A percentile compares a stretch with the other conserved stretches of the same genome.
Evolutionary conservation across 352 stramenopile species (phyloP).

Genomic region (Peronospora farinosa): DNA sequence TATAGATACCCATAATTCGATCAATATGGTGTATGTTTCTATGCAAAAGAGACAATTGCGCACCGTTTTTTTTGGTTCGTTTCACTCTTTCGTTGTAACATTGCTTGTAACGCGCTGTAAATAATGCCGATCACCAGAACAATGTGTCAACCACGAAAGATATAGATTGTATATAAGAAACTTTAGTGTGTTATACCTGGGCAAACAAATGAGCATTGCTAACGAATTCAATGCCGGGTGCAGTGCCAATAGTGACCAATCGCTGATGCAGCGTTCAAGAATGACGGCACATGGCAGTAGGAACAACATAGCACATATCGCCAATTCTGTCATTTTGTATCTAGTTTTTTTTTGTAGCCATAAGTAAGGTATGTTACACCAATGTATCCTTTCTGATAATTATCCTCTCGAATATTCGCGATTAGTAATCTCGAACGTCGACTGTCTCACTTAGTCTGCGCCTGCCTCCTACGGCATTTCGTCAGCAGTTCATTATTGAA

Average conservation of each 20-base stretch:
- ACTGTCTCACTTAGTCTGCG: not conserved
- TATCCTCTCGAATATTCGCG: slow-evolving; percentile 21
- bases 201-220: slow-evolving; percentile 47
- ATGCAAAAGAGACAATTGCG: not conserved
- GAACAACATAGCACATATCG: slow-evolving; percentile 41
- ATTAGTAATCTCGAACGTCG: slow-evolving; percentile 11
- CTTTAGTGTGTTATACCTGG: slow-evolving; percentile 23
- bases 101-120: slow-evolving; percentile 42
- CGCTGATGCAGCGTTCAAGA: slow-evolving; percentile 37
- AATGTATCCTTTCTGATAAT: not conserved
- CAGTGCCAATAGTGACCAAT: slow-evolving; percentile 46
- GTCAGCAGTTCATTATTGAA: not conserved
- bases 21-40: slow-evolving; percentile 6
- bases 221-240: slow-evolving; percentile 50
- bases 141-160: slow-evolving; percentile 4
- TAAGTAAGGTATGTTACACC: not conserved
- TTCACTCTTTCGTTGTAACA: slow-evolving; percentile 47
- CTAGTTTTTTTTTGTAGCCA: not conserved
- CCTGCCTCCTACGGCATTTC: too few species aligned
- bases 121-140: slow-evolving; percentile 7
- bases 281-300: slow-evolving; percentile 40
- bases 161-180: not conserved
- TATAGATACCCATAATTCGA: not conserved
- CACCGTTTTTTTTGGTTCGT: slow-evolving; percentile 38
- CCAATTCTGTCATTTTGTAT: slow-evolving; percentile 16